A percentile compares a stretch with the other conserved stretches of the same genome.
phyloP scores from a whole-genome alignment of 441 rosid species.

The Viola pubescens region DNA sequence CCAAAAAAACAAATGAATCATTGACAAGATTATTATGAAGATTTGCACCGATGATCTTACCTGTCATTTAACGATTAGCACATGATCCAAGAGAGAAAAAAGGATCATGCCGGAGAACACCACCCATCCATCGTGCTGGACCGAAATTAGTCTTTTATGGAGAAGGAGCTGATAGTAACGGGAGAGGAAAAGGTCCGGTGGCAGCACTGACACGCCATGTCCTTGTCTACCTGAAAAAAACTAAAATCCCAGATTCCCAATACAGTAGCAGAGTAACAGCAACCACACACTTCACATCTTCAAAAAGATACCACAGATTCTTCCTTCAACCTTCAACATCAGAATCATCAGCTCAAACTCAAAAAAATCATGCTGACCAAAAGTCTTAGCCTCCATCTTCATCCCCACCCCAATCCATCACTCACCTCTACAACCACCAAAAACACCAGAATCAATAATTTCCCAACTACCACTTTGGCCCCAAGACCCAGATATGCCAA shows the following conservation, averaged over 20 bases:
- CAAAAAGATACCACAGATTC: conserved; percentile 19
- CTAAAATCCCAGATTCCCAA: background rate
- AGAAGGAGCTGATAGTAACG: too few species aligned
- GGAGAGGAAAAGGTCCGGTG: too few species aligned
- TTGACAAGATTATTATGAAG: too few species aligned
- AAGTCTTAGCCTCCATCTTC: conserved; percentile 41
- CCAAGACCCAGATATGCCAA: conserved; percentile 3
- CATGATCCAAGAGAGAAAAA: conserved; percentile 1
- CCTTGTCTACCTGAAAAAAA: too few species aligned
- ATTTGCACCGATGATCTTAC: background rate
- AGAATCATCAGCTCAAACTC: conserved; percentile 18
- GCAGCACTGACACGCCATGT: too few species aligned
- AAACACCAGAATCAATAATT: conserved; percentile 20
- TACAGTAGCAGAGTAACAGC: conserved; percentile 15
- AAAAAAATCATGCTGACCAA: conserved; percentile 41
- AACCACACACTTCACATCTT: conserved; percentile 18
- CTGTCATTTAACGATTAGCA: background rate
- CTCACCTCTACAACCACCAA: conserved; percentile 17
- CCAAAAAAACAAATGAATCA: too few species aligned
- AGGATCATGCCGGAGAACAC: background rate
- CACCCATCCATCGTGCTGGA: background rate
- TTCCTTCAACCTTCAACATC: conserved; percentile 6
- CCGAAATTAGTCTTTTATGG: too few species aligned
- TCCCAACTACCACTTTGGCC: conserved; percentile 3
- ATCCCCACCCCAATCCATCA: conserved; percentile 25